Conservation (phyloP, 2,329 filamentous ascomycete species). For the Metarhizium album region DNA sequence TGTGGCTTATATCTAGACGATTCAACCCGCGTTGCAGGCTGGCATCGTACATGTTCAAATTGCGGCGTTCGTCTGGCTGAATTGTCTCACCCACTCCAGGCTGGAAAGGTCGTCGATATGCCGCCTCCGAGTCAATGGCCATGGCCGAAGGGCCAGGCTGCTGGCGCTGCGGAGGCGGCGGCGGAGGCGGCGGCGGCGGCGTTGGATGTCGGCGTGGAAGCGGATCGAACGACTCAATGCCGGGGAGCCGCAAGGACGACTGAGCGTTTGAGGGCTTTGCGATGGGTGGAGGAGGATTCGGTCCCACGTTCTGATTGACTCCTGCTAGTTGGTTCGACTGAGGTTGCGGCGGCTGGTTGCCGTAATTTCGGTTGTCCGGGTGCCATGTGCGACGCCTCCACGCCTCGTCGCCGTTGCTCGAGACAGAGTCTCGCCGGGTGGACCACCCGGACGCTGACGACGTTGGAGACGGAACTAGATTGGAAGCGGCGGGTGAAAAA, state of each 20-base stretch:
- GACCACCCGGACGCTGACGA: slow-evolving; percentile 51
- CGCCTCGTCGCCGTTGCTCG: slow-evolving; percentile 57
- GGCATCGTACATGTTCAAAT: slow-evolving; percentile 51
- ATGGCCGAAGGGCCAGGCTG: slow-evolving; percentile 63
- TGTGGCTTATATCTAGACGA: slow-evolving; percentile 51
- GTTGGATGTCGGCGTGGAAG: slow-evolving; percentile 47
- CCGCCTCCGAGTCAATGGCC: slow-evolving; percentile 52
- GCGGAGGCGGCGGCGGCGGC: slow-evolving; percentile 36
- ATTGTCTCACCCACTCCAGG: slow-evolving; percentile 19
- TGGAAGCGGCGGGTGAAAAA: slow-evolving; percentile 46
- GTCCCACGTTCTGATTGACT: slow-evolving; percentile 54
- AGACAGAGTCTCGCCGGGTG: slow-evolving; percentile 50
- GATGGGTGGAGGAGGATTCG: slow-evolving; percentile 39
- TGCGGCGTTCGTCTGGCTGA: slow-evolving; percentile 35
- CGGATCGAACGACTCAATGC: slow-evolving; percentile 86
- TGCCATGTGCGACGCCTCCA: slow-evolving; percentile 87
- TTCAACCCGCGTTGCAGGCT: slow-evolving; percentile 56
- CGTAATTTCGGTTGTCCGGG: slow-evolving; percentile 58
- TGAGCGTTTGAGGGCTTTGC: slow-evolving; percentile 39
- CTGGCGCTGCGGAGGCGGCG: slow-evolving; percentile 18
- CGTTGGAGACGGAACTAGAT: slow-evolving; percentile 55
- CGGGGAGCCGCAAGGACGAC: slow-evolving; percentile 60
- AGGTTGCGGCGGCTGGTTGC: slow-evolving; percentile 40
- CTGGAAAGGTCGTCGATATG: slow-evolving; percentile 22
- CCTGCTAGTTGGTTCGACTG: slow-evolving; percentile 66